Percentiles rank a stretch among this genome's conserved stretches.
Evolutionary conservation across 805 yeast species (phyloP).

Genomic region (Spathaspora arborariae): DNA sequence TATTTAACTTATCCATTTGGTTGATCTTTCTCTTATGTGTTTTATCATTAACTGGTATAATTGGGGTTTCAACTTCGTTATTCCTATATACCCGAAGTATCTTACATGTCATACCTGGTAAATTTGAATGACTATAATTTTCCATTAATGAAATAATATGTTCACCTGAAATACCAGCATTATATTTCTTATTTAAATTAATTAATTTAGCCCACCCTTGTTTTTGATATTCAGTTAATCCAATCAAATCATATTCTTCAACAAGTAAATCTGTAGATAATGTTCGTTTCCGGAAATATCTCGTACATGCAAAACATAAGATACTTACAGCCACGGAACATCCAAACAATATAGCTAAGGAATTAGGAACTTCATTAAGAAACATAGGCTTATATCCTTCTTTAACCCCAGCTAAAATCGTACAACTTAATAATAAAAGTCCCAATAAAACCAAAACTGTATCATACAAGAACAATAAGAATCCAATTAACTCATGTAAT

Average conservation of each 20-base stretch:
- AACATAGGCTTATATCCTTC: slow-evolving; percentile 3
- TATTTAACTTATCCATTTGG: neutral
- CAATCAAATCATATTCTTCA: slow-evolving; percentile 12
- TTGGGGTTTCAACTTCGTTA: neutral
- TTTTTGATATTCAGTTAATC: slow-evolving; percentile 13
- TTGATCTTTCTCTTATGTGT: neutral
- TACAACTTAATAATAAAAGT: slow-evolving; percentile 6
- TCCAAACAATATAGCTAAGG: slow-evolving; percentile 10
- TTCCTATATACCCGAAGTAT: slow-evolving; percentile 15
- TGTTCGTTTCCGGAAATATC: slow-evolving; percentile 9
- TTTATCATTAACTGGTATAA: neutral
- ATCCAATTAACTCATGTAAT: slow-evolving; percentile 11
- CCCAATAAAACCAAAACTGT: slow-evolving; percentile 1
- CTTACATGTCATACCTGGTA: slow-evolving; percentile 12
- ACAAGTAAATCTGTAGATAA: slow-evolving; percentile 9
- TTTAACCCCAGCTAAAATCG: slow-evolving; percentile 5
- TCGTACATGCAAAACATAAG: slow-evolving; percentile 7
- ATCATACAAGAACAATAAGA: slow-evolving; percentile 7
- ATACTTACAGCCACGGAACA: slow-evolving; percentile 5
- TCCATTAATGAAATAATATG: slow-evolving; percentile 16
- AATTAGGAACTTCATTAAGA: slow-evolving; percentile 6
- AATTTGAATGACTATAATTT: slow-evolving; percentile 9
- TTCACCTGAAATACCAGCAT: slow-evolving; percentile 17
- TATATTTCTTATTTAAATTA: slow-evolving; percentile 13
- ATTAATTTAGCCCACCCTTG: slow-evolving; percentile 17